These are phyloP conservation scores for Xylaria sp. DNA, from an alignment of 2,329 filamentous ascomycete species.

Conservation along the genomic window DNA sequence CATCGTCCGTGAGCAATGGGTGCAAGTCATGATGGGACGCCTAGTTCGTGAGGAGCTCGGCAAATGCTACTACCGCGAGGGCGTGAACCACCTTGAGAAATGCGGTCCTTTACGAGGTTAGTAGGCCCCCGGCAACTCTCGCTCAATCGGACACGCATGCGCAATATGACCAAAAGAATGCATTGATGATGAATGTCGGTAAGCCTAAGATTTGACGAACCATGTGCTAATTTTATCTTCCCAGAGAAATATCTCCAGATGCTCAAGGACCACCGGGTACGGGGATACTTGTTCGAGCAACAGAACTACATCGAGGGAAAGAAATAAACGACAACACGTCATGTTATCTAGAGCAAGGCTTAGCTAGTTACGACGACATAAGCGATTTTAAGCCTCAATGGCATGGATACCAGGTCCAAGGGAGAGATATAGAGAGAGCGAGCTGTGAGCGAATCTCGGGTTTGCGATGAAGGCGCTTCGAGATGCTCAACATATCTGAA, in stretches of 20 bases:
- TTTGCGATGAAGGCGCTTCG: constrained; percentile 18
- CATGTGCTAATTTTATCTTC: constrained; percentile 32
- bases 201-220: background rate
- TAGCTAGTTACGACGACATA: background rate
- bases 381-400: background rate
- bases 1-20: constrained; percentile 87
- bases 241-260: constrained; percentile 76
- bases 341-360: background rate
- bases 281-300: constrained; percentile 82
- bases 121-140: constrained; percentile 48
- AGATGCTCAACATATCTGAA: constrained; percentile 11
- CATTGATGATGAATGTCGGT: background rate
- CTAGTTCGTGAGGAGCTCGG: constrained; percentile 84
- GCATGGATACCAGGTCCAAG: constrained; percentile 10
- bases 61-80: constrained; percentile 87
- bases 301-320: constrained; percentile 71
- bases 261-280: constrained; percentile 79
- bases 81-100: constrained; percentile 89
- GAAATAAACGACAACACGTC: constrained; percentile 33
- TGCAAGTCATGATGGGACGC: constrained; percentile 87
- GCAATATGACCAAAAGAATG: background rate
- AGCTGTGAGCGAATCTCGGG: constrained; percentile 16
- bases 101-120: constrained; percentile 84
- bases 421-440: constrained; percentile 16
- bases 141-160: constrained; percentile 6